Conservation (phyloP, 208 protist genomes). For the Trypanosoma melophagium region DNA sequence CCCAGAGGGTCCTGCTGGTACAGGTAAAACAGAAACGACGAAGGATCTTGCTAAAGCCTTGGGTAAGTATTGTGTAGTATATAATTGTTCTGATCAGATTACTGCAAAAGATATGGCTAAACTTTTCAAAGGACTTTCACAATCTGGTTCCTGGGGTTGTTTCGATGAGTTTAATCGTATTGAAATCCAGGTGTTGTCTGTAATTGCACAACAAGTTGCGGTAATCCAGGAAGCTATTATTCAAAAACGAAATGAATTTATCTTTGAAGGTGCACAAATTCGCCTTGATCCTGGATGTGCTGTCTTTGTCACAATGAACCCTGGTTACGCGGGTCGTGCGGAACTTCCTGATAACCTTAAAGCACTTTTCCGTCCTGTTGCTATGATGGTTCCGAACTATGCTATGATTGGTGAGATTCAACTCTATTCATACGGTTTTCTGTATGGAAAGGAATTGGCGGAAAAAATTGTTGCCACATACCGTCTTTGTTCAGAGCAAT, state of each 20-base stretch:
- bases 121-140: constrained; percentile 94
- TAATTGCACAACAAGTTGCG: constrained; percentile 97
- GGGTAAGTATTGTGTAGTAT: constrained; percentile 96
- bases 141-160: constrained; percentile 95
- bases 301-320: constrained; percentile 99
- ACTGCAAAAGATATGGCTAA: constrained; percentile 96
- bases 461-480: constrained; percentile 97
- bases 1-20: constrained; percentile 96
- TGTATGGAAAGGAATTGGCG: constrained; percentile 89
- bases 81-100: constrained; percentile 98
- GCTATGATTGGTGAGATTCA: constrained; percentile 98
- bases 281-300: constrained; percentile 91
- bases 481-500: constrained; percentile 95
- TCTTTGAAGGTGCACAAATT: constrained; percentile 94
- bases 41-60: constrained; percentile 97
- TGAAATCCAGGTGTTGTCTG: constrained; percentile 96
- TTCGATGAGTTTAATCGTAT: constrained; percentile 99
- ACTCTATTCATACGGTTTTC: constrained; percentile 97
- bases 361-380: constrained; percentile 98
- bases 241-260: constrained; percentile 83
- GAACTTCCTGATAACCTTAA: constrained; percentile 98
- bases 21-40: constrained; percentile 98
- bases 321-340: constrained; percentile 96
- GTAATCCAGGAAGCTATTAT: constrained; percentile 95
- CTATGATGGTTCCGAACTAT: constrained; percentile 98